Percentiles rank a stretch among this genome's conserved stretches.
Evolutionary conservation across 2,329 filamentous ascomycete species (phyloP).

Genomic region (Arthrocladium fulminans): DNA sequence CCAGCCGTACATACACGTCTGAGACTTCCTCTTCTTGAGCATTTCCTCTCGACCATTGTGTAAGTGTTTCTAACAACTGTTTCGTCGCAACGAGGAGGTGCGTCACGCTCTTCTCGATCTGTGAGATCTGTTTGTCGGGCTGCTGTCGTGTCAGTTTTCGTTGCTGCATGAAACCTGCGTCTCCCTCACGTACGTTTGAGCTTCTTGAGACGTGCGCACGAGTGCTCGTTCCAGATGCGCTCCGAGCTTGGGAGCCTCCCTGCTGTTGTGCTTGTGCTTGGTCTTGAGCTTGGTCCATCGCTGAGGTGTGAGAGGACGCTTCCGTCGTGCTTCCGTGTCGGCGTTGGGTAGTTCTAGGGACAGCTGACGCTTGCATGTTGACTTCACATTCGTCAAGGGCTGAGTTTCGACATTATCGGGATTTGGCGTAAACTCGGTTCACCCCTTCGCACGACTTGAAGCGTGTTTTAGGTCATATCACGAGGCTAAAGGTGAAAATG

Average conservation of each 20-base stretch:
- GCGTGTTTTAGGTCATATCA: not conserved
- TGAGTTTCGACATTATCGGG: no score
- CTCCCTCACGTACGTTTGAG: slow-evolving; percentile 2
- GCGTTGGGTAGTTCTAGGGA: not conserved
- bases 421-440: not conserved
- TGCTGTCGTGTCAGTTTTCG: slow-evolving; percentile 26
- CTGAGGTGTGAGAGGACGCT: not conserved
- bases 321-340: slow-evolving; percentile 3
- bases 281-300: slow-evolving; percentile 2
- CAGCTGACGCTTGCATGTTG: not conserved
- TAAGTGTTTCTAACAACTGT: slow-evolving; percentile 91
- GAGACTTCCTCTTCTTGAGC: slow-evolving; percentile 93
- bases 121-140: slow-evolving; percentile 71
- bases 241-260: not conserved
- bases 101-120: slow-evolving; percentile 98
- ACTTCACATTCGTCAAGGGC: no score
- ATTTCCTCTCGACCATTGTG: slow-evolving; percentile 89
- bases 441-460: not conserved
- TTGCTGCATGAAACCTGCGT: not conserved
- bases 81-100: slow-evolving; percentile 97
- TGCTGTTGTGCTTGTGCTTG: no score
- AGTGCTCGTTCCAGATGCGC: slow-evolving; percentile 3
- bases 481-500: not conserved
- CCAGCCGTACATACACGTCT: slow-evolving; percentile 92
- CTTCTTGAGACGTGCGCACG: slow-evolving; percentile 7